These are phyloP conservation scores for Macrocystidia cucumis DNA, from an alignment of 1,284 basidiomycete genomes.

Conservation along the genomic window DNA sequence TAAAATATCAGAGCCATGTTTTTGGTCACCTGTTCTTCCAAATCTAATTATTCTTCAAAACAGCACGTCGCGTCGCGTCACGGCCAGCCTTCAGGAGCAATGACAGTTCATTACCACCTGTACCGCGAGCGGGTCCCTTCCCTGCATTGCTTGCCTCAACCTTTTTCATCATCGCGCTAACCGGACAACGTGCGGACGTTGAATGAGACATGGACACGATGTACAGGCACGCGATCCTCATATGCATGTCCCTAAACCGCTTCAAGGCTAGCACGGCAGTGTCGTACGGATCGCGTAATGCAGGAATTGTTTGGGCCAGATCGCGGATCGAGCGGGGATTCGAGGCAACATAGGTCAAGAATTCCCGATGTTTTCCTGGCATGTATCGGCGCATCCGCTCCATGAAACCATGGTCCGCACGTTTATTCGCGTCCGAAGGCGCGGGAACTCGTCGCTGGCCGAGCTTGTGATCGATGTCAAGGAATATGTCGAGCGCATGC, in stretches of 20 bases:
- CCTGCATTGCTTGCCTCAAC: constrained; percentile 39
- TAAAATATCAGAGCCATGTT: no score
- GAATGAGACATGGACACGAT: constrained; percentile 70
- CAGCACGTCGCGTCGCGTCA: constrained; percentile 75
- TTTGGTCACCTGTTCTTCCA: no score
- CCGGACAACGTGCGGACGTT: constrained; percentile 42
- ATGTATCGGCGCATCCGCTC: constrained; percentile 76
- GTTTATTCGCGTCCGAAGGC: constrained; percentile 58
- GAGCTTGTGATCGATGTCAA: constrained; percentile 80
- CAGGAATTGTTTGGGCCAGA: constrained; percentile 45
- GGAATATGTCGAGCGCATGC: constrained; percentile 75
- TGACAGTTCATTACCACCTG: constrained; percentile 82
- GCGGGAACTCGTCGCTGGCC: constrained; percentile 61
- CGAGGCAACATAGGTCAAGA: constrained; percentile 44
- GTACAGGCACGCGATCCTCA: constrained; percentile 84
- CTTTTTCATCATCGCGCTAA: constrained; percentile 44
- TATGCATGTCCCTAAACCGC: constrained; percentile 79
- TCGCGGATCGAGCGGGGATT: constrained; percentile 48
- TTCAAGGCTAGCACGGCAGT: constrained; percentile 72
- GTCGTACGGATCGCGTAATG: constrained; percentile 72
- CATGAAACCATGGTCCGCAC: constrained; percentile 70
- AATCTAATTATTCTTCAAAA: constrained; percentile 31
- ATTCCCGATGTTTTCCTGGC: constrained; percentile 71
- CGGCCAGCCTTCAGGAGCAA: constrained; percentile 81
- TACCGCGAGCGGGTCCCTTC: constrained; percentile 60